Evolutionary conservation across 805 yeast genomes (phyloP).

Genomic region (Ogataea trehaloabstinens): DNA sequence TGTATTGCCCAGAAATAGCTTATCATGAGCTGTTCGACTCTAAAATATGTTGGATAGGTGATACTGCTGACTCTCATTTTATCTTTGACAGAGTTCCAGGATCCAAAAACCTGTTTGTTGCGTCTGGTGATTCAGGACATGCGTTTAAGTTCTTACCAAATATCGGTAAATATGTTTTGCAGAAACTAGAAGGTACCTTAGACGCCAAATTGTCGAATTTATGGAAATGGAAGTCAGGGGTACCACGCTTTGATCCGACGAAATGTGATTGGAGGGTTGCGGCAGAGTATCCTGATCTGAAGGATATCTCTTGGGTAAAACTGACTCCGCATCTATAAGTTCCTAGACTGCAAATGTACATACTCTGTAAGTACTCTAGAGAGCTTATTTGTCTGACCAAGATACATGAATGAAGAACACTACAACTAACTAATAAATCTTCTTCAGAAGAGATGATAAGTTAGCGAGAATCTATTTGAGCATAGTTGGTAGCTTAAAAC

Average conservation of each 20-base stretch:
- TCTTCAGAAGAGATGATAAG: too few relatives aligned
- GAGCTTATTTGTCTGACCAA: background rate
- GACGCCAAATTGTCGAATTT: constrained; percentile 19
- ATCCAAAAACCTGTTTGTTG: constrained; percentile 33
- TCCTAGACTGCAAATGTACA: background rate
- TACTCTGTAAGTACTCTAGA: background rate
- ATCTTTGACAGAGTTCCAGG: constrained; percentile 39
- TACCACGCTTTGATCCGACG: constrained; percentile 17
- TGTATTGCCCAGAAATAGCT: constrained; percentile 40
- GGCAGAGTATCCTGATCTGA: background rate
- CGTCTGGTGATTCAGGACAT: constrained; percentile 50
- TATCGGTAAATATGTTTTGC: constrained; percentile 41
- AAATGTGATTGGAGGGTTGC: constrained; percentile 21
- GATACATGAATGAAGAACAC: background rate
- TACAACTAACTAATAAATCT: background rate
- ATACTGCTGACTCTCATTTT: constrained; percentile 40
- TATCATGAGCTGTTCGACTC: constrained; percentile 33
- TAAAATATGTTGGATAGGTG: constrained; percentile 41
- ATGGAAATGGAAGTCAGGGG: constrained; percentile 34
- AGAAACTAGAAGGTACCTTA: constrained; percentile 31
- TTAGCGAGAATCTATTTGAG: background rate
- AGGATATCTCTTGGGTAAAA: background rate
- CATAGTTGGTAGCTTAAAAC: background rate
- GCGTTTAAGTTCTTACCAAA: constrained; percentile 47
- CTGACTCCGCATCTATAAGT: background rate